Percentiles rank a stretch among this genome's conserved stretches.
These are phyloP conservation scores for Blakeslea trispora DNA, from an alignment of 371 early-diverging fungal genomes.

Conservation along the genomic window DNA sequence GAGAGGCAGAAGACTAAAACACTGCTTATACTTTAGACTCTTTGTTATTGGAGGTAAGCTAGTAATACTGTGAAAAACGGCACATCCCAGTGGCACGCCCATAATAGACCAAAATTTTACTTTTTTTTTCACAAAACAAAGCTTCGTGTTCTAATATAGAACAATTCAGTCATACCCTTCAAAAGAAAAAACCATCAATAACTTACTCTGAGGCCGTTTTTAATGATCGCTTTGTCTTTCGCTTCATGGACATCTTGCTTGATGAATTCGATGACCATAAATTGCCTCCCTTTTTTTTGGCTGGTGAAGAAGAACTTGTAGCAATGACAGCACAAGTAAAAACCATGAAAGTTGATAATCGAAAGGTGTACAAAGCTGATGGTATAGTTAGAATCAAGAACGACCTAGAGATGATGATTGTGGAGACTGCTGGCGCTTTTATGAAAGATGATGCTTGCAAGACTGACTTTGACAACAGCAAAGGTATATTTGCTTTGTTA, in stretches of 20 bases:
- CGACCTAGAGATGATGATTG: neutral
- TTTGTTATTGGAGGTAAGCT: no score
- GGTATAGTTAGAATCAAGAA: neutral
- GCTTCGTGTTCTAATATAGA: no score
- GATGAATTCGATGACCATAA: neutral
- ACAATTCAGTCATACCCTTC: neutral
- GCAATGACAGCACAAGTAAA: slow-evolving; percentile 1
- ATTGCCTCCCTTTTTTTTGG: neutral
- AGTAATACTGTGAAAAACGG: no score
- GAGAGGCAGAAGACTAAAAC: no score
- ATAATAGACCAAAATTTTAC: no score
- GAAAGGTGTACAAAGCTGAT: neutral
- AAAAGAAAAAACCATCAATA: neutral
- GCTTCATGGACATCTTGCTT: neutral
- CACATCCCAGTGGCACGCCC: no score
- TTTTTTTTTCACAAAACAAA: no score
- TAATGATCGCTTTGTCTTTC: neutral
- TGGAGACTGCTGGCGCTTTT: neutral
- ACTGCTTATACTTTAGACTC: no score
- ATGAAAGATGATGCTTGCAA: neutral
- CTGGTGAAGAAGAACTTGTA: slow-evolving; percentile 1
- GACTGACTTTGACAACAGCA: neutral
- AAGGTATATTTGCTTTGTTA: neutral
- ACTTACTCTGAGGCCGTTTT: neutral
- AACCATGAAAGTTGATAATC: neutral